Base-by-base conservation (phyloP, 441 rosid species). In the Aleurites moluccanus region DNA sequence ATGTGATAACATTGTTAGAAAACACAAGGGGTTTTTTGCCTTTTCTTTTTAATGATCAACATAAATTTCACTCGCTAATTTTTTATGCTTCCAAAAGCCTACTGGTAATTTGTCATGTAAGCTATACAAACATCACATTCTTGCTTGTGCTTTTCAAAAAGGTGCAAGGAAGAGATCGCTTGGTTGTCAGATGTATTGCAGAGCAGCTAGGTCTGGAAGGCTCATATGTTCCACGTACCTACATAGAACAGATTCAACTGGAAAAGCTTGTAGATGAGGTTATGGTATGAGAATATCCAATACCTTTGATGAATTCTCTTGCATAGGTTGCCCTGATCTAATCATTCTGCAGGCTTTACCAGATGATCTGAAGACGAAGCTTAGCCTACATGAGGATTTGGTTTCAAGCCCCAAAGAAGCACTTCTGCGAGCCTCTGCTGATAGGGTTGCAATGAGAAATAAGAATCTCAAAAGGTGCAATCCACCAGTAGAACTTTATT, bases 101-200 rank as follows among this genome's bases (percentile, higher is more conserved):
- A 21, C 20, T 30, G 47, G 14, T 68, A 38, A 20, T 50, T 40
- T 70, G 42, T 50, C 56, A 40, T 40, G 6, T 47, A 60, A 73
- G 42, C 42, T 20, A 18, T 64, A 21, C 18, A 40, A 55, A 44
- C 14, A 9, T 23, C 27, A 44, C 16, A 52, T 40, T 42, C 35
- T 59, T 72, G 62, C 25, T 61, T 69, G 38, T 82, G 16, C 70
- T 14, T 61, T 16, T 64, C 42, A 50, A 75, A 77, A 76, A 96
- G 99, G 99, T 96, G 73, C 99, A 96, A 90, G 99, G 99, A 83
- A 90, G 84, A 83, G 99, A 96, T 72, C 92, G 98, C 38, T 64
- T 77, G 77, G 76, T 75, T 50, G 94, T 96, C 67, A 83, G 78
- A 83, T 64, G 57, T 30, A 86, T 88, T 77, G 97, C 99, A 21